Conservation (phyloP, 495 filamentous ascomycete species). For the Penicillium daleae region DNA sequence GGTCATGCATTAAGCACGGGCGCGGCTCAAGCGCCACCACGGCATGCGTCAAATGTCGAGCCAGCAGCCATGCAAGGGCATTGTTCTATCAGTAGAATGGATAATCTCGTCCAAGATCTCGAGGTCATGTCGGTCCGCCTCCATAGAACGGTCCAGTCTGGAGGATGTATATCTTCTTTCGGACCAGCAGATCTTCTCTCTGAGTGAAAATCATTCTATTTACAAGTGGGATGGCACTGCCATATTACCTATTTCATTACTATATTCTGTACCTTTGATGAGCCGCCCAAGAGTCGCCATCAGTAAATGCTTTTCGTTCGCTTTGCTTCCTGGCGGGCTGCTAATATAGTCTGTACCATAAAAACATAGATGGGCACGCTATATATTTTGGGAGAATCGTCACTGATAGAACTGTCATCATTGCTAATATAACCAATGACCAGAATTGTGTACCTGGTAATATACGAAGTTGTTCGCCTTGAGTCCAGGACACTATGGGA, state of each 20-base stretch:
- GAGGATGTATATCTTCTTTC: too few relatives aligned
- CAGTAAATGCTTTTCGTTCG: neutral
- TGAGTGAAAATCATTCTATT: neutral
- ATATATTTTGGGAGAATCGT: too few relatives aligned
- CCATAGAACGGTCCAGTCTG: neutral
- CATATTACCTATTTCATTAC: neutral
- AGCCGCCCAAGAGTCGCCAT: neutral
- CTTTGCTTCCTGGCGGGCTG: neutral
- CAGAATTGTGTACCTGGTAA: too few relatives aligned
- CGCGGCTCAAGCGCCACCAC: constrained; percentile 2
- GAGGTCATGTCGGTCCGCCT: neutral
- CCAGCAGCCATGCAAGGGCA: neutral
- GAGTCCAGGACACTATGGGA: too few relatives aligned
- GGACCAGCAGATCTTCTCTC: neutral
- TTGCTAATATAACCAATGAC: too few relatives aligned
- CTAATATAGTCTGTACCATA: too few relatives aligned
- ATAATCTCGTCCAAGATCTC: too few relatives aligned
- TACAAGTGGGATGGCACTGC: neutral
- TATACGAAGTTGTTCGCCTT: too few relatives aligned
- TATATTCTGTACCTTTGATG: neutral
- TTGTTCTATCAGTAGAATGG: neutral
- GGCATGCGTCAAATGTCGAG: too few relatives aligned
- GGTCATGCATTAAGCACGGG: constrained; percentile 5
- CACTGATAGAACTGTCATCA: too few relatives aligned
- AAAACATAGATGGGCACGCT: too few relatives aligned